Evolutionary conservation across 257 asterid species (phyloP).

Genomic region (Henckelia pumila): DNA sequence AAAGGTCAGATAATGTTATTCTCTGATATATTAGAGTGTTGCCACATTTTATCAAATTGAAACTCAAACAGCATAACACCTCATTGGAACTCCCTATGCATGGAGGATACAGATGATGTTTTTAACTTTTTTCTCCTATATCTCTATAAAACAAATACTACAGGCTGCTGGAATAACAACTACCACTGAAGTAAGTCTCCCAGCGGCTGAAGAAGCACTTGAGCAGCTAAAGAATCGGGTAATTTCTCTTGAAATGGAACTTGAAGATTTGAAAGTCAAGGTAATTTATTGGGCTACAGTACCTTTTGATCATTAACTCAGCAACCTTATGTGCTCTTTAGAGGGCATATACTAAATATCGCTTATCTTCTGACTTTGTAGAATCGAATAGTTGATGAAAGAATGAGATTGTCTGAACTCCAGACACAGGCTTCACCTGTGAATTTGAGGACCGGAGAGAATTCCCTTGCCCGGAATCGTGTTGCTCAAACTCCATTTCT

Average conservation of each 20-base stretch:
- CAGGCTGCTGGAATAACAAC: conserved; percentile 90
- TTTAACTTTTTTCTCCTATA: background rate
- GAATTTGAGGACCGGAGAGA: conserved; percentile 5
- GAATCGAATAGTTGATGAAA: conserved; percentile 70
- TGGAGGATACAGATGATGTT: background rate
- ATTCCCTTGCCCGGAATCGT: background rate
- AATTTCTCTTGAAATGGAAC: conserved; percentile 64
- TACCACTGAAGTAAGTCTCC: conserved; percentile 48
- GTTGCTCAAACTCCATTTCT: background rate
- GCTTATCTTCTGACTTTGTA: conserved; percentile 29
- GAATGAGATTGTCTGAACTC: conserved; percentile 61
- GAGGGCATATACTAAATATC: conserved; percentile 11
- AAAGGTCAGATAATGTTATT: conserved; percentile 44
- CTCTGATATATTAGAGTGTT: conserved; percentile 6
- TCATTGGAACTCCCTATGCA: background rate
- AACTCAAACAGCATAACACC: background rate
- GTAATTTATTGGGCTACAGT: conserved; percentile 28
- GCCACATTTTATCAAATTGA: background rate
- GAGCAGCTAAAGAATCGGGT: conserved; percentile 57
- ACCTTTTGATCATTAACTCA: background rate
- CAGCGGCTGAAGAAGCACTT: conserved; percentile 82
- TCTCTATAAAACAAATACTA: conserved; percentile 15
- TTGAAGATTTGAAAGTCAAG: conserved; percentile 77
- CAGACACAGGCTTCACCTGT: conserved; percentile 56
- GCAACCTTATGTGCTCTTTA: background rate